Base-by-base conservation (phyloP, 805 yeast species). In the Yarrowia keelungensis region DNA sequence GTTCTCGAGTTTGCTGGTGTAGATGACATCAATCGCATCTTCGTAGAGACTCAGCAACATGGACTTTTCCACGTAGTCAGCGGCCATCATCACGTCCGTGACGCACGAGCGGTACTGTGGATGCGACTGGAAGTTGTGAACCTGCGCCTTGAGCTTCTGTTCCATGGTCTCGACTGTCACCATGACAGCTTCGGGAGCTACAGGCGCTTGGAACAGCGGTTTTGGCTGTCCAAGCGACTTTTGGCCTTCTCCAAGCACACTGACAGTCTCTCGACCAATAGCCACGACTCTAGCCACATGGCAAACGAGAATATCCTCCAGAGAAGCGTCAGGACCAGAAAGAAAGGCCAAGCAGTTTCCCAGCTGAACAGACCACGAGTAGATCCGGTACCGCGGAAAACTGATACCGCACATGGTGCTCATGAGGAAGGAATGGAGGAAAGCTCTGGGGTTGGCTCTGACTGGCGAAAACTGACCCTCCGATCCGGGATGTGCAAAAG, bases 281-380 rank as follows among this genome's bases (percentile, higher is more conserved):
- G 67, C 54, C 7, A 15, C 45, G 1, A 62, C 45, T 39, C 56
- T 16, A 7, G 67, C 67, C 15, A 62, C 45, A 19, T 62, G 67
- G 22, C 56, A 47, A 3, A 62, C 56, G 4, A 62, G 26, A 19
- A 62, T 47, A 10, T 62, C 67, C 14, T 62, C 67, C 36, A 47
- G 32, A 8, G 67, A 47, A 2, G 67, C 67, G n/a, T 62, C 67
- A 10, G 67, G 67, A 4, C 67, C 67, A 0, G 67, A 47, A 7
- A 62, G 15, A n/a, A 62, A 62, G 9, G 47, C 67, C 39, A 62
- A 16, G 47, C 67, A 62, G 67, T 62, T 62, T 7, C 56, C 67
- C n/a, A 62, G 39, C 46, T 62, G 67, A 2, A 49, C 67, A 8
- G 67, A 62, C 67, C 67, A 62, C n/a, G 46, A 35, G 67, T 62